These are phyloP conservation scores for Cucumis sativus DNA, from an alignment of 306 rosid species.

Conservation along the genomic window DNA sequence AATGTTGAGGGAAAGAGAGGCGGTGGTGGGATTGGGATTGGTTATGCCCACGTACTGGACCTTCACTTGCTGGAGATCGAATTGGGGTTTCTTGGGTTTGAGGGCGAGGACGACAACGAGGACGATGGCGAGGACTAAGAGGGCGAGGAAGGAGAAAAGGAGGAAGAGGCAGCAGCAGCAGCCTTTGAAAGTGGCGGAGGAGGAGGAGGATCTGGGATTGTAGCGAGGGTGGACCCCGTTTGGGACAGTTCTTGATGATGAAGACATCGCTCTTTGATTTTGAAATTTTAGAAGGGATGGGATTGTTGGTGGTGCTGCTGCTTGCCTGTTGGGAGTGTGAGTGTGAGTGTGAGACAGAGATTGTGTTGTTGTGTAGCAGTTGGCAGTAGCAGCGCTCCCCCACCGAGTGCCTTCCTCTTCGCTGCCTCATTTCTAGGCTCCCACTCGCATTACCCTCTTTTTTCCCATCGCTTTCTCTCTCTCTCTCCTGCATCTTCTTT, in stretches of 20 bases:
- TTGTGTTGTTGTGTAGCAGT: no score
- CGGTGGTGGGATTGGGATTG: conserved; percentile 25
- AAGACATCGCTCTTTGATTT: neutral
- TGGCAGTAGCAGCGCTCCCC: no score
- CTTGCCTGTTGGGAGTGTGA: no score
- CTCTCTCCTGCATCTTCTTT: no score
- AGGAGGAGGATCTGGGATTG: conserved; percentile 16
- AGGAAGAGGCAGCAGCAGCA: conserved; percentile 96
- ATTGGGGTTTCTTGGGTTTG: conserved; percentile 89
- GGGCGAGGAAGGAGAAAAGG: conserved; percentile 73
- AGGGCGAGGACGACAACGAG: conserved; percentile 72
- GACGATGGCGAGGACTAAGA: conserved; percentile 53
- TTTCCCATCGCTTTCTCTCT: no score
- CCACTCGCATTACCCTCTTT: no score
- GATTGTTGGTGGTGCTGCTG: no score
- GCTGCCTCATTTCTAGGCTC: no score
- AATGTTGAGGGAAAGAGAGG: conserved; percentile 62
- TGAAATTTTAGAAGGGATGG: no score
- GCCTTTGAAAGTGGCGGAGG: conserved; percentile 58
- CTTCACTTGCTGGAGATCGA: conserved; percentile 79
- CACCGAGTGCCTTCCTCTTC: no score
- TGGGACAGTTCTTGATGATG: neutral
- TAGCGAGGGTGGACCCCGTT: conserved; percentile 4
- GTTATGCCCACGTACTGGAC: conserved; percentile 80
- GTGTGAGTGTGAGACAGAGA: no score